phyloP scores from a whole-genome alignment of 371 early-diverging fungal genomes.

The Haplosporangium sp. region DNA sequence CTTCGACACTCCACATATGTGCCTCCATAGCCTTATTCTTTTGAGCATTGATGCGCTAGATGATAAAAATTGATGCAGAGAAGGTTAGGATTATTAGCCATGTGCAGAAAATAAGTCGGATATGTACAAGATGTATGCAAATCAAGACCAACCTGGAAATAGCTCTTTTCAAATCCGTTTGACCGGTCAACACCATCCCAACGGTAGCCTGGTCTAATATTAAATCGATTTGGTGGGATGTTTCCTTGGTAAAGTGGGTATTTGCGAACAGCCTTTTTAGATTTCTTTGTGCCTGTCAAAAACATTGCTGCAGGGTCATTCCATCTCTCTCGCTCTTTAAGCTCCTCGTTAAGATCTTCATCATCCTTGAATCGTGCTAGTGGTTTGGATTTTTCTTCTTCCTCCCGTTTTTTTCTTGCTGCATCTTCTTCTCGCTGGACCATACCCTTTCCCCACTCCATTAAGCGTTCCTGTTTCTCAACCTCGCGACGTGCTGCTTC shows the following conservation, averaged over 20 bases:
- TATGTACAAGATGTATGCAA: too few species aligned
- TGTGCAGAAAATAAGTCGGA: not conserved
- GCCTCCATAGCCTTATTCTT: conserved; percentile 66
- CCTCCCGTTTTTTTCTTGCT: conserved; percentile 59
- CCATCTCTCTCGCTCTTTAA: conserved; percentile 72
- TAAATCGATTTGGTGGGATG: conserved; percentile 82
- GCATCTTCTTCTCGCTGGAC: conserved; percentile 74
- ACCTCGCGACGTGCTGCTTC: conserved; percentile 67
- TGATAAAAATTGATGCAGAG: not conserved
- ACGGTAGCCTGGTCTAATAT: conserved; percentile 87
- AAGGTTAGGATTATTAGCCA: not conserved
- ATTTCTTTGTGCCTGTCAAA: conserved; percentile 60
- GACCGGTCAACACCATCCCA: conserved; percentile 96
- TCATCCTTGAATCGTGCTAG: conserved; percentile 78
- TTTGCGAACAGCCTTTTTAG: conserved; percentile 53
- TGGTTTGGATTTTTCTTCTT: conserved; percentile 71
- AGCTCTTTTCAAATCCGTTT: conserved; percentile 85
- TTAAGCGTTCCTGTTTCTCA: conserved; percentile 72
- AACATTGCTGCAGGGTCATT: conserved; percentile 78
- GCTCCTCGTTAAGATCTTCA: conserved; percentile 69
- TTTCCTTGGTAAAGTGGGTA: conserved; percentile 69
- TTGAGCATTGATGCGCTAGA: conserved; percentile 60
- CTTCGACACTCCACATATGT: conserved; percentile 76
- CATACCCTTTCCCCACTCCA: conserved; percentile 85
- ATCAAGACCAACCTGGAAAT: conserved; percentile 50